Base-by-base conservation (phyloP, 768 basidiomycete genomes). In the Cantharellus anzutake region DNA sequence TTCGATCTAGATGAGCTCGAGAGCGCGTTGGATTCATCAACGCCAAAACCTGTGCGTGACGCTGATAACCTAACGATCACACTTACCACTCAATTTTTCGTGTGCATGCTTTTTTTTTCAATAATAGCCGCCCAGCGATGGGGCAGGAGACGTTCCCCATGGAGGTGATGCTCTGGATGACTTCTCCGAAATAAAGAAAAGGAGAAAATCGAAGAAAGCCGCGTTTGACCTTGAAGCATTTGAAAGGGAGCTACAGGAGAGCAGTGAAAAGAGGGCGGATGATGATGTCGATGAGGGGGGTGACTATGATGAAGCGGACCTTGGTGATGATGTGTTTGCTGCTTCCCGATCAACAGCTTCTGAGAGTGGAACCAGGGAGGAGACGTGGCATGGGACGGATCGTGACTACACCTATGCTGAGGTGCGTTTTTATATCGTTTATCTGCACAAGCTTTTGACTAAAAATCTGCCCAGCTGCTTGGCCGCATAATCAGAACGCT, bases 401-500 rank as follows among this genome's bases (percentile, higher is more conserved):
- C 80, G 94, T 51, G 94, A 98, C 71, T 96, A 97, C 69, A 86
- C 82, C n/a, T 99, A 98, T 69, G 80, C 79, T 59, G 94, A 99
- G 78, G 92, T 86, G 41, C 41, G 20, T 41, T 60, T 52, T 3
- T 38, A 41, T 34, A 29, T 16, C 20, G 44, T 48, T 29, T 4
- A 39, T 52, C 14, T 35, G 60, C 52, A 51, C 51, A 44, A 11
- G 2, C 42, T 5, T 2, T 44, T 51, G 2, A 51, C 34, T 64
- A 38, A 29, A 56, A 41, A 42, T 51, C 55, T 5, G 56, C 57
- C n/a, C 65, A 94, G 90, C 87, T 99, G 48, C 80, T 99, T 60
- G 83, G 81, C 20, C 87, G 96, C 44, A 96, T 97, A 74, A 97
- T 92, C 73, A 75, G 76, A 58, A 83, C 86, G 42, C 80, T 98